Percentiles rank a stretch among this genome's conserved stretches.
phyloP scores from a whole-genome alignment of 495 filamentous ascomycete species.

The Acidomyces sp. region DNA sequence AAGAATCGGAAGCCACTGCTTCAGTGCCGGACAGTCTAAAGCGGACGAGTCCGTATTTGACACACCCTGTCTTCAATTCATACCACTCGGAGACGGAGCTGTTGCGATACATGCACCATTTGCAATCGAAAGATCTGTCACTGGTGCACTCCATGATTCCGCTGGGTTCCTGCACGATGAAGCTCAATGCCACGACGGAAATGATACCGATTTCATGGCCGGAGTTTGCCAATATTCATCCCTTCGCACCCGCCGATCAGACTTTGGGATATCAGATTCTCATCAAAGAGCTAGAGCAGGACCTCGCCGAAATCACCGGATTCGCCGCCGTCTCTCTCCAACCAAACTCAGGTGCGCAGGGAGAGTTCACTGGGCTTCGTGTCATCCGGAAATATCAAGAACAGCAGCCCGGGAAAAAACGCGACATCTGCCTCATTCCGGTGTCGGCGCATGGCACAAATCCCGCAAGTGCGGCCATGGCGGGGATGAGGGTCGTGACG shows the following conservation, averaged over 20 bases:
- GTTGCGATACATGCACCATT: slow-evolving; percentile 84
- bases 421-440: slow-evolving; percentile 92
- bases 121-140: slow-evolving; percentile 92
- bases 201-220: slow-evolving; percentile 82
- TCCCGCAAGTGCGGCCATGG: slow-evolving; percentile 93
- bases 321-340: slow-evolving; percentile 86
- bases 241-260: slow-evolving; percentile 53
- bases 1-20: slow-evolving; percentile 16
- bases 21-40: slow-evolving; percentile 35
- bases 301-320: slow-evolving; percentile 76
- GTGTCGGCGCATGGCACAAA: slow-evolving; percentile 97
- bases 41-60: slow-evolving; percentile 64
- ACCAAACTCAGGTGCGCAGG: slow-evolving; percentile 94
- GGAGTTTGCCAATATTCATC: slow-evolving; percentile 78
- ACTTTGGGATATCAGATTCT: slow-evolving; percentile 57
- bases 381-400: slow-evolving; percentile 82
- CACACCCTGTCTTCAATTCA: slow-evolving; percentile 92
- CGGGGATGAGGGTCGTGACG: slow-evolving; percentile 89
- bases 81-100: slow-evolving; percentile 96
- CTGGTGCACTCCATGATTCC: slow-evolving; percentile 98
- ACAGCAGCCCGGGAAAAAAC: slow-evolving; percentile 45
- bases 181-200: slow-evolving; percentile 90
- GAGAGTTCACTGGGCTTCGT: slow-evolving; percentile 89
- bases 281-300: slow-evolving; percentile 57
- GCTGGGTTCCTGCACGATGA: slow-evolving; percentile 99